Conservation (phyloP, 129 eudicot species). For the Daucus carota region DH1_v3.0 NC_030385.2:38125001-38125500, state of each 20-base stretch:
- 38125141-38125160: not conserved
- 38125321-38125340: conserved; percentile 45
- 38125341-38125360: not conserved
- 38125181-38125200: not conserved
- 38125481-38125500: not conserved
- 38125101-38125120: not conserved
- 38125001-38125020: conserved; percentile 5
- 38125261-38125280: conserved; percentile 59
- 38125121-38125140: not conserved
- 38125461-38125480: too few species aligned
- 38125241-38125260: conserved; percentile 74
- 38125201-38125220: conserved; percentile 48
- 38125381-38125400: not conserved
- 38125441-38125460: too few species aligned
- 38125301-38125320: conserved; percentile 87
- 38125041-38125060: conserved; percentile 93
- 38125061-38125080: conserved; percentile 87
- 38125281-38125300: conserved; percentile 78
- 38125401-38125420: too few species aligned
- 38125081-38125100: conserved; percentile 63
- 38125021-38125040: conserved; percentile 83
- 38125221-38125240: conserved; percentile 93
- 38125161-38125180: not conserved
- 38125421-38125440: too few species aligned
- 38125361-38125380: not conserved